These are phyloP conservation scores for Ganoderma boninense DNA, from an alignment of 1,284 basidiomycete species.

Conservation along the genomic window DNA sequence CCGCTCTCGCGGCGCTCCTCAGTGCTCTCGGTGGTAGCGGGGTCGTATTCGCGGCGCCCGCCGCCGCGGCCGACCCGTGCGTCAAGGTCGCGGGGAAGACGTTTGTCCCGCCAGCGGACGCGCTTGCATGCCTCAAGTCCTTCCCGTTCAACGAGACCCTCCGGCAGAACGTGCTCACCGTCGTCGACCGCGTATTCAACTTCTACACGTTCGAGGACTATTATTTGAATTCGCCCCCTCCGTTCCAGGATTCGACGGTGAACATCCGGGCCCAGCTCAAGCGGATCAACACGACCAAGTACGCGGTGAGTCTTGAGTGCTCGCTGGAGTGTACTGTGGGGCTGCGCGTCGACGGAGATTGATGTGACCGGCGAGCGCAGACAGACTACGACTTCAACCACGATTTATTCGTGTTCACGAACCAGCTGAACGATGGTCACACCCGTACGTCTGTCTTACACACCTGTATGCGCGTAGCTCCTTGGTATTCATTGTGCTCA, in stretches of 20 bases:
- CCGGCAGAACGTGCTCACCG: slow-evolving; percentile 64
- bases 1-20: slow-evolving; percentile 17
- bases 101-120: slow-evolving; percentile 60
- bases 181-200: slow-evolving; percentile 64
- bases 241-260: slow-evolving; percentile 66
- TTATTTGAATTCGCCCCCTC: slow-evolving; percentile 64
- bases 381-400: slow-evolving; percentile 69
- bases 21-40: background rate
- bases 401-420: slow-evolving; percentile 64
- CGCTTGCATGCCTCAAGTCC: slow-evolving; percentile 62
- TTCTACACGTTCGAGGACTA: slow-evolving; percentile 74
- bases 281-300: slow-evolving; percentile 57
- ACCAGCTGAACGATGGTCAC: slow-evolving; percentile 69
- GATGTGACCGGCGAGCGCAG: slow-evolving; percentile 24
- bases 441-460: slow-evolving; percentile 53
- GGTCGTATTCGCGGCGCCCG: slow-evolving; percentile 19
- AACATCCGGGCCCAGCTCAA: slow-evolving; percentile 60
- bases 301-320: slow-evolving; percentile 44
- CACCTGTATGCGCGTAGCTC: background rate
- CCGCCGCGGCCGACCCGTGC: slow-evolving; percentile 52
- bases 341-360: background rate
- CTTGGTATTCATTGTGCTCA: background rate
- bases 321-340: background rate
- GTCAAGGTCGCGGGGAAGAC: slow-evolving; percentile 55
- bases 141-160: slow-evolving; percentile 73